Base-by-base conservation (phyloP, 441 rosid species). In the Viola pubescens region DNA sequence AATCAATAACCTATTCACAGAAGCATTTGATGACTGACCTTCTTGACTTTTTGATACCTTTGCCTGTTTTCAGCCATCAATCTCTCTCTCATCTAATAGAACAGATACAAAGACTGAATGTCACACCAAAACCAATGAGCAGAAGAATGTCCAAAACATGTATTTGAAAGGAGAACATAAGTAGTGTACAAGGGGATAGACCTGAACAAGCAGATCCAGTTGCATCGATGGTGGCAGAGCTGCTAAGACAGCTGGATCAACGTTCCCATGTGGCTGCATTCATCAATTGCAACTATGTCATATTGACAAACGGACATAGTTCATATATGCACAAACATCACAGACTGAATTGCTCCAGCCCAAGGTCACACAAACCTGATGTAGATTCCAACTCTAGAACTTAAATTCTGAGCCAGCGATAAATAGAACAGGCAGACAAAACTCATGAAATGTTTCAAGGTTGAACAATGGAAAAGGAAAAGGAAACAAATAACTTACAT, bases 41-140 rank as follows among this genome's bases (percentile, higher is more conserved):
- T 90, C 78, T 90, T 90, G 54, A 94, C 94, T 87, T 83, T 82
- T 66, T 94, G 97, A 79, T 94, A 94, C 70, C 81, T 83, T 70
- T 94, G 96, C 69, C 96, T 79, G 77, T 94, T 94, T 77, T 90
- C 97, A 61, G 96, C 96, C 94, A 94, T 94, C 83, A 86, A 73
- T 63, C 80, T 80, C 79, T 94, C 99, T 74, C 96, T 85, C 95
- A 94, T 90, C 99, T 94, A 55, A 49, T 10, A 60, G 42, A 60
- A 63, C 38, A 62, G 39, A 9, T 55, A 56, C 45, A 69, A 54
- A 26, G 34, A 26, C 3, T 53, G 46, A 65, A 37, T 38, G 48
- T 62, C 37, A 62, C 47, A 52, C 43, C 9, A 52, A 13, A 63
- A 7, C n/a, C 19, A 61, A 48, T n/a, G 26, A 6, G 48, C 37